Conservation (phyloP, 768 basidiomycete species). For the Sarcodon aspratus region DNA sequence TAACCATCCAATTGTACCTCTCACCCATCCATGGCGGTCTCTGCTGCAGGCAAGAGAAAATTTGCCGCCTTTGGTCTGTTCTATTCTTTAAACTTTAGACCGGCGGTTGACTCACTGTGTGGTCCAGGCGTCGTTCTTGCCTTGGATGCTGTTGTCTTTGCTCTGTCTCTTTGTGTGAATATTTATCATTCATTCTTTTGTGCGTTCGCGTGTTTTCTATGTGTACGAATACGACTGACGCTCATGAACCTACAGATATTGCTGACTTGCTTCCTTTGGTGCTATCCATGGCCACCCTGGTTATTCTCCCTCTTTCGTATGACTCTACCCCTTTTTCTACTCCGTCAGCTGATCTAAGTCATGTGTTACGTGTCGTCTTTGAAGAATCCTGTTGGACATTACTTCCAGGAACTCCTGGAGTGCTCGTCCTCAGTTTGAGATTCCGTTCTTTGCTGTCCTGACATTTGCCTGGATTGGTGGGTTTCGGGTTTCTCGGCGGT, state of each 20-base stretch:
- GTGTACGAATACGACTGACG: background rate
- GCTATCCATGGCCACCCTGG: constrained; percentile 41
- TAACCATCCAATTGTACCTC: background rate
- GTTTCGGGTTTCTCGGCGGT: background rate
- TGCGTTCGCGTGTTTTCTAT: constrained; percentile 17
- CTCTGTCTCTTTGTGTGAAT: constrained; percentile 41
- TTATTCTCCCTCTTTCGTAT: constrained; percentile 31
- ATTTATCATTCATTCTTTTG: constrained; percentile 51
- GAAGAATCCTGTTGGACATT: constrained; percentile 34
- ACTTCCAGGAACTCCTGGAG: constrained; percentile 28
- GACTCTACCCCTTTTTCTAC: constrained; percentile 8
- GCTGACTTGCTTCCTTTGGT: constrained; percentile 52
- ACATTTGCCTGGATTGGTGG: constrained; percentile 45
- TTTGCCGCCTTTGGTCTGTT: background rate
- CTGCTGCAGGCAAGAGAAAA: background rate
- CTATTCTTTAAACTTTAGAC: background rate
- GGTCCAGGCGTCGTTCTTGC: constrained; percentile 30
- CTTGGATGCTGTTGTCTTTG: constrained; percentile 38
- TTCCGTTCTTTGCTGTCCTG: constrained; percentile 32
- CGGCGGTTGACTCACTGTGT: background rate
- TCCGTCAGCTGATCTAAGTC: background rate
- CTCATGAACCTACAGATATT: constrained; percentile 24
- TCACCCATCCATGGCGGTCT: background rate
- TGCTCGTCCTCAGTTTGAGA: constrained; percentile 35
- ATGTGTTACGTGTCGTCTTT: background rate